Conservation (phyloP, 2,329 filamentous ascomycete species). For the Alternaria sp. region DNA sequence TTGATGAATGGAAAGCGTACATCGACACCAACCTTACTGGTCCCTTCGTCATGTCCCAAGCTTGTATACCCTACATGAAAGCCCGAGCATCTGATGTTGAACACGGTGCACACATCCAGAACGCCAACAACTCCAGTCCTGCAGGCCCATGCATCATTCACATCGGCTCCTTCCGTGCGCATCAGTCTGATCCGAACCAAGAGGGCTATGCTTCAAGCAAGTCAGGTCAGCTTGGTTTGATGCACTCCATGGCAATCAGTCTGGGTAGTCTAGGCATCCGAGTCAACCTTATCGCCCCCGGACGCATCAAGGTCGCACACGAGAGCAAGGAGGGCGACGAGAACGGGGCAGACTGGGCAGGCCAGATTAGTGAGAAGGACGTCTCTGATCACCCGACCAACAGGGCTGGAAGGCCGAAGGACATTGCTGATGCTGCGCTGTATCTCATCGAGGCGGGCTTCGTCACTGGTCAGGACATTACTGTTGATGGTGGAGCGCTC, state of each 20-base stretch:
- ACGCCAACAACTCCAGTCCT: constrained; percentile 24
- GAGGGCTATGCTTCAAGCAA: constrained; percentile 61
- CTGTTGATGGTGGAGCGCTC: constrained; percentile 47
- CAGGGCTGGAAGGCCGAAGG: constrained; percentile 54
- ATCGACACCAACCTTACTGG: constrained; percentile 58
- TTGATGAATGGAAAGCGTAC: constrained; percentile 55
- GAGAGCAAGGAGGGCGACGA: constrained; percentile 56
- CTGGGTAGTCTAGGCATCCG: constrained; percentile 54
- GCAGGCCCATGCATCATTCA: constrained; percentile 56
- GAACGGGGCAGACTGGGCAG: constrained; percentile 49
- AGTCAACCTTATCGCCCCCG: constrained; percentile 57
- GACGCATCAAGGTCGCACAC: constrained; percentile 56
- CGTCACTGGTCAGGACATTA: constrained; percentile 48
- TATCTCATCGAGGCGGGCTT: constrained; percentile 51
- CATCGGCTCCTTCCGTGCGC: constrained; percentile 56
- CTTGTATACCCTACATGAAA: constrained; percentile 58
- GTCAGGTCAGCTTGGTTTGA: constrained; percentile 59
- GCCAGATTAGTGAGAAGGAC: constrained; percentile 49
- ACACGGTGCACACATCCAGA: constrained; percentile 34
- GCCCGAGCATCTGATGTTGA: constrained; percentile 30
- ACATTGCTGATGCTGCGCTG: constrained; percentile 54
- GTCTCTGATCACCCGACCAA: constrained; percentile 53
- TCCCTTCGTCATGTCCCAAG: constrained; percentile 56
- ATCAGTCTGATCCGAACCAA: constrained; percentile 56
- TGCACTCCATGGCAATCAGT: constrained; percentile 59